Conservation (phyloP, 192 early-diverging fungal species). For the Coemansia guatemalensis region DNA sequence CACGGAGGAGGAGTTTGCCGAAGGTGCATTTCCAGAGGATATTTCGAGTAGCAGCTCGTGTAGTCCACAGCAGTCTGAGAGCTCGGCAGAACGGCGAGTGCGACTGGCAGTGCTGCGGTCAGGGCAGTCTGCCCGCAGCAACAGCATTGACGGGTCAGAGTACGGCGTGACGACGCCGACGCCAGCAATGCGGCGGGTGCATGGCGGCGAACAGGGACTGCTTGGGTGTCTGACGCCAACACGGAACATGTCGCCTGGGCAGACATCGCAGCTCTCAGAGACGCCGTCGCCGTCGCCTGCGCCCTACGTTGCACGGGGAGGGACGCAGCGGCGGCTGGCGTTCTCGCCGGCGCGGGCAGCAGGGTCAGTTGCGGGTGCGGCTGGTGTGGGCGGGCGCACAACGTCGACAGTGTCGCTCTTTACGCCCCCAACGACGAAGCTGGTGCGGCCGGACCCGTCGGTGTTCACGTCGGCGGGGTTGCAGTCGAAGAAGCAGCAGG, state of each 20-base stretch:
- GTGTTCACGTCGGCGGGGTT: conserved; percentile 53
- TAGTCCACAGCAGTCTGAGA: background rate
- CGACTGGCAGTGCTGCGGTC: background rate
- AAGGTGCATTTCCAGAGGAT: too few species aligned
- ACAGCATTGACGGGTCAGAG: background rate
- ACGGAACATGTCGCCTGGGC: background rate
- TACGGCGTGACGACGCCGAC: conserved; percentile 19
- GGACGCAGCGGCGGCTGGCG: conserved; percentile 32
- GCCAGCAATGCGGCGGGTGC: conserved; percentile 4
- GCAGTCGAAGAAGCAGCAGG: conserved; percentile 49
- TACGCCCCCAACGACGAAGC: conserved; percentile 54
- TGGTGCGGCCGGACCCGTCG: conserved; percentile 52
- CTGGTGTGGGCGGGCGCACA: conserved; percentile 11
- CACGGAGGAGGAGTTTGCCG: background rate
- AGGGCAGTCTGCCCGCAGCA: conserved; percentile 2
- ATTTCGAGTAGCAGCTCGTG: background rate
- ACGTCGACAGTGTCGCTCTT: conserved; percentile 27
- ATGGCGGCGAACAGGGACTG: conserved; percentile 2
- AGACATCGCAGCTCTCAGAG: conserved; percentile 4
- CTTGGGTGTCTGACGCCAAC: conserved; percentile 30
- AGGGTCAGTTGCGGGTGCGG: conserved; percentile 23
- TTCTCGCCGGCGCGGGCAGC: conserved; percentile 37
- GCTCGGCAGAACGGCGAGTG: background rate
- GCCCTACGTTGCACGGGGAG: conserved; percentile 10
- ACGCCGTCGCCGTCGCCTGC: conserved; percentile 30